phyloP scores from a whole-genome alignment of 352 stramenopile genomes.

The Globisporangium cystogenes region DNA sequence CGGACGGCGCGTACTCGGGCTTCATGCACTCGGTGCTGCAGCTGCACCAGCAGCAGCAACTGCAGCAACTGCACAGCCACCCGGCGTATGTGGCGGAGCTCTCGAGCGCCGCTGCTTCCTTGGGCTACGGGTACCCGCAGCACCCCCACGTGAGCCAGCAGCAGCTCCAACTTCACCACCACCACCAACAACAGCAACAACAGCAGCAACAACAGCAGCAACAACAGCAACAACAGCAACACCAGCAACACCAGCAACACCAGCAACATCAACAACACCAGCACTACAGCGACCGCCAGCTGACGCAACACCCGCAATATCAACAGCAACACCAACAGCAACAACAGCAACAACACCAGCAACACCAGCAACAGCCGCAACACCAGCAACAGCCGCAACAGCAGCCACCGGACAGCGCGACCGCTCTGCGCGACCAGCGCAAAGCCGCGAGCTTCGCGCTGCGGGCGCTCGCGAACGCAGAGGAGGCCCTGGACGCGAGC shows the following conservation, averaged over 20 bases:
- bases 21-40: background rate
- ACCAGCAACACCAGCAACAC: slow-evolving; percentile 8
- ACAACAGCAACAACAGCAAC: slow-evolving; percentile 11
- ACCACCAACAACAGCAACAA: slow-evolving; percentile 1
- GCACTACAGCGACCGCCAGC: background rate
- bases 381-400: slow-evolving; percentile 1
- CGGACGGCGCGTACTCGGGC: background rate
- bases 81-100: background rate
- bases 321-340: background rate
- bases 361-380: background rate
- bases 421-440: slow-evolving; percentile 15
- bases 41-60: slow-evolving; percentile 2
- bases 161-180: background rate
- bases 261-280: slow-evolving; percentile 1
- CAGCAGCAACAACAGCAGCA: slow-evolving; percentile 13
- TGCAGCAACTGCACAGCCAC: background rate
- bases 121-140: background rate
- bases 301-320: background rate
- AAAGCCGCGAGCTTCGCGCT: slow-evolving; percentile 26
- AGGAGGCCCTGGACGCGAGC: slow-evolving; percentile 35
- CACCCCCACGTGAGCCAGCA: background rate
- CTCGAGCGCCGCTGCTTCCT: too few species aligned
- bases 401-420: background rate
- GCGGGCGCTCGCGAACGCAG: slow-evolving; percentile 24
- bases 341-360: background rate